phyloP scores from a whole-genome alignment of 495 filamentous ascomycete species.

The Aspergillus panamensis region DNA sequence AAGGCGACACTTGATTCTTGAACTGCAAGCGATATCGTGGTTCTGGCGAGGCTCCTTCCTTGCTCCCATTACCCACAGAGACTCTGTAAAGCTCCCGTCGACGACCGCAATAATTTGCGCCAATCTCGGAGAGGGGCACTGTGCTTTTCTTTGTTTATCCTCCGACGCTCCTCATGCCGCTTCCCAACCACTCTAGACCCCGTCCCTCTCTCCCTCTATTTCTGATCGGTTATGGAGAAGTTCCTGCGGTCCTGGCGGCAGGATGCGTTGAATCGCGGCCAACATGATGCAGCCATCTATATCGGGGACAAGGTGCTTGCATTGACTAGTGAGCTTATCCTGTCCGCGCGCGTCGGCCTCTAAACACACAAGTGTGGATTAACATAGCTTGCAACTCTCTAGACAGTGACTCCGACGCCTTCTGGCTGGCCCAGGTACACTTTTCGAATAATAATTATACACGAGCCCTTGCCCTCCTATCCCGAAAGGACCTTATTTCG shows the following conservation, averaged over 20 bases:
- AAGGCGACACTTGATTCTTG: too few relatives aligned
- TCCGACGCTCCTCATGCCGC: slow-evolving; percentile 8
- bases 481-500: slow-evolving; percentile 77
- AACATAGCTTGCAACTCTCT: slow-evolving; percentile 12
- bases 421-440: slow-evolving; percentile 92
- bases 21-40: too few relatives aligned
- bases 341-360: neutral
- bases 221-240: slow-evolving; percentile 65
- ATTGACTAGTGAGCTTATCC: slow-evolving; percentile 67
- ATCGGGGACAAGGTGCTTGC: slow-evolving; percentile 95
- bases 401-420: slow-evolving; percentile 89
- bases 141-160: slow-evolving; percentile 12
- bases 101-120: neutral
- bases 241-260: slow-evolving; percentile 90
- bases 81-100: neutral
- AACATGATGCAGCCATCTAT: slow-evolving; percentile 93
- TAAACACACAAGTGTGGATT: neutral
- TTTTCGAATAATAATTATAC: slow-evolving; percentile 92
- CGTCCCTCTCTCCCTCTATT: slow-evolving; percentile 5
- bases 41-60: neutral
- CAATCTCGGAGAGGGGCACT: neutral
- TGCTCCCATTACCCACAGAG: neutral
- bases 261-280: slow-evolving; percentile 87
- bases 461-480: slow-evolving; percentile 77
- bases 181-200: neutral